Evolutionary conservation across 2,329 filamentous ascomycete genomes (phyloP).

Genomic region (Alternaria ethzedia): DNA sequence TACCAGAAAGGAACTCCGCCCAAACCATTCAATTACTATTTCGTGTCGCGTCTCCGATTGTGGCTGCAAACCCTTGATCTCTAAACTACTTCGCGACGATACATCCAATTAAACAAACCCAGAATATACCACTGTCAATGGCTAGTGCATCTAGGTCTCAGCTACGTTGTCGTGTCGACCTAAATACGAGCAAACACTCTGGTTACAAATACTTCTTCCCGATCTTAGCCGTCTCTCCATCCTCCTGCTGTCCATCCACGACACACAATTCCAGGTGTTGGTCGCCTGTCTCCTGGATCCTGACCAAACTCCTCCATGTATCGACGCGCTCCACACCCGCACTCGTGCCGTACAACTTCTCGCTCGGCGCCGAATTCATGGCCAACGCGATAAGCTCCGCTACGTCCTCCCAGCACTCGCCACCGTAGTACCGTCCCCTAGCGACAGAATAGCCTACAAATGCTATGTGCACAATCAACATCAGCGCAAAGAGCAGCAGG

Average conservation of each 20-base stretch:
- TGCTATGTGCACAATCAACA: neutral
- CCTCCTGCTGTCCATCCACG: neutral
- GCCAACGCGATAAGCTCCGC: neutral
- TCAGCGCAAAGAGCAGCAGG: neutral
- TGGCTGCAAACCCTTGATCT: neutral
- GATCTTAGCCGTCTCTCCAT: neutral
- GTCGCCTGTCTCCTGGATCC: neutral
- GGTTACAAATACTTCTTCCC: neutral
- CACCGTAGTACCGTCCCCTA: neutral
- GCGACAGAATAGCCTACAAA: neutral
- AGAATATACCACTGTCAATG: too few relatives aligned
- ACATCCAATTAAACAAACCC: too few relatives aligned
- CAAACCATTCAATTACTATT: neutral
- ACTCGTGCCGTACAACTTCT: neutral
- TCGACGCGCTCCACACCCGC: neutral
- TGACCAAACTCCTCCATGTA: neutral
- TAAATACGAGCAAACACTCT: neutral
- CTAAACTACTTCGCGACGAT: too few relatives aligned
- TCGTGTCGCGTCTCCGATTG: neutral
- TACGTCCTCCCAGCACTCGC: neutral
- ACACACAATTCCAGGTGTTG: neutral
- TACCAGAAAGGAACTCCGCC: neutral
- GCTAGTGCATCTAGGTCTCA: neutral
- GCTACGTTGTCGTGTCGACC: neutral
- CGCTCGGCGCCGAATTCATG: neutral